Base-by-base conservation (phyloP, 208 protist species). In the Leishmania amazonensis region DNA sequence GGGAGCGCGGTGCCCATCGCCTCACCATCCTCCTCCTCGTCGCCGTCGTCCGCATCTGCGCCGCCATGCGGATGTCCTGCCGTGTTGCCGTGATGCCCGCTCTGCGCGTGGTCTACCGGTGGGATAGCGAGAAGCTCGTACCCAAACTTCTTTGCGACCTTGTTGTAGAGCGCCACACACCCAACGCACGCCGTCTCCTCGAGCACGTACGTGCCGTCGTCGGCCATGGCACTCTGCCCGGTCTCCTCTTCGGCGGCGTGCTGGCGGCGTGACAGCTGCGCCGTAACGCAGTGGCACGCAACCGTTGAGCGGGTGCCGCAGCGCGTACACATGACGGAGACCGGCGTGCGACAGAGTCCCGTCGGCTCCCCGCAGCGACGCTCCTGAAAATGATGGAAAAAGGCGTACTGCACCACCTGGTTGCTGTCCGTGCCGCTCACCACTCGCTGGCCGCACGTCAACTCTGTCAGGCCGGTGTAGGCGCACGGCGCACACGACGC, bases 371-470 rank as follows among this genome's bases (percentile, higher is more conserved):
- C 92, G 70, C 95, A 98, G 53, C 80, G 81, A 17, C 84, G 70
- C 75, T 88, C 74, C 85, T 96, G 88, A 75, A 95, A 98, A 85
- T 98, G 95, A 42, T 76, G 90, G 35, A 95, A 91, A 64, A 90
- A 86, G 58, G 79, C 78, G 84, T 90, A 92, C 76, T 70, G 79
- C 65, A 93, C 73, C 72, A 87, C 84, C 75, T 90, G 88, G 47
- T 71, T 47, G 64, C 87, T 86, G 75, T 87, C 88, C 54, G 91
- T 85, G 28, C 95, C 95, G 57, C 89, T 88, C 58, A 97, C 85
- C 38, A 96, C 93, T 15, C 88, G 86, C 86, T 98, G 95, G 15
- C 95, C 95, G 73, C 95, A 98, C 75, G 88, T 17, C 51, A 98
- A 90, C 76, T 94, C 87, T 8, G 76, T 75, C 57, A 96, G 82